phyloP scores from a whole-genome alignment of 441 rosid genomes.

The Erodium texanum region DNA sequence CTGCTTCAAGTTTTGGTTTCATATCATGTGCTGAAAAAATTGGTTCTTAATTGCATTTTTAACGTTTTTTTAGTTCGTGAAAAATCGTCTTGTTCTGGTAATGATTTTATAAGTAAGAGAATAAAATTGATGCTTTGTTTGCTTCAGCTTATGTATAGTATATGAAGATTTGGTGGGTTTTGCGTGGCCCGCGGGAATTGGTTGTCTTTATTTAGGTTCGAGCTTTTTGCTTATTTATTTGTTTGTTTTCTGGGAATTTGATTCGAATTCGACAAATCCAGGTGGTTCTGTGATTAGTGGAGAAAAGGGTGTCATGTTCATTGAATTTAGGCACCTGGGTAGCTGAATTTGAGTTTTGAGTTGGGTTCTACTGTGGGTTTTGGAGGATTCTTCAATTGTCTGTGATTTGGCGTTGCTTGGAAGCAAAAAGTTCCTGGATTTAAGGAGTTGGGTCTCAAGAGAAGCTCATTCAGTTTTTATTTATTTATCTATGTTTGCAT shows the following conservation, averaged over 20 bases:
- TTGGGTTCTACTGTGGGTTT: background rate
- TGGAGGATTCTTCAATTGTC: background rate
- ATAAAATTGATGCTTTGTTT: no score
- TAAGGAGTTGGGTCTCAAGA: background rate
- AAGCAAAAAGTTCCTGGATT: background rate
- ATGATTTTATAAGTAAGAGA: no score
- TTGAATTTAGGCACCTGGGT: background rate
- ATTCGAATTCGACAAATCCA: no score
- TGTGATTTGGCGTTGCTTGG: background rate
- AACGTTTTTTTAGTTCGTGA: background rate
- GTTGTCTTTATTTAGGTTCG: no score
- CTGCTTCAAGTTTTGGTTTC: background rate
- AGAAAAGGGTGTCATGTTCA: background rate
- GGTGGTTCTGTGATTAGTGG: background rate
- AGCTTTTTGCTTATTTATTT: no score
- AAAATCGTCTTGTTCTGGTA: background rate
- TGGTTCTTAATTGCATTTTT: background rate
- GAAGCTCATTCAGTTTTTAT: background rate
- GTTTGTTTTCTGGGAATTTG: no score
- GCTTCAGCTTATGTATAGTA: no score
- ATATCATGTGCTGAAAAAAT: background rate
- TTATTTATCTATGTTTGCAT: background rate
- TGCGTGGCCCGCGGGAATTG: no score
- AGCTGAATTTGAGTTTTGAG: background rate
- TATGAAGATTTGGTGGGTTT: no score